Conservation (phyloP, 495 filamentous ascomycete species). For the Penicillium odoratum region DNA sequence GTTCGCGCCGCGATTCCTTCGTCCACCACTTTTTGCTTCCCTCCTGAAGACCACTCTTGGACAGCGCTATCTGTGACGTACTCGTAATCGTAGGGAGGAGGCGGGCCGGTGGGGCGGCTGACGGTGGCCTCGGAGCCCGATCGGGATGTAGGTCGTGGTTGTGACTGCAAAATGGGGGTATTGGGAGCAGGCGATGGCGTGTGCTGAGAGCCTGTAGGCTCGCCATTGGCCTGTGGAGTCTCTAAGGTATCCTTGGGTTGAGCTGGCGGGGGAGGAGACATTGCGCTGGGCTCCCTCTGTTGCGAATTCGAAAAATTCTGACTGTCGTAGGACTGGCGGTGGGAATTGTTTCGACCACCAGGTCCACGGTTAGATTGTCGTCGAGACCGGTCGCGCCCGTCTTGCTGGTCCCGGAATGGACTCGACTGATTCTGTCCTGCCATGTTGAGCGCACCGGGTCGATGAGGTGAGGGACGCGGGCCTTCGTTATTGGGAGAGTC, state of each 20-base stretch:
- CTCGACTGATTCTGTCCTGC: slow-evolving; percentile 53
- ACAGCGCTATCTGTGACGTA: slow-evolving; percentile 52
- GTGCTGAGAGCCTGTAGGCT: slow-evolving; percentile 16
- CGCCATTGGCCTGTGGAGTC: slow-evolving; percentile 27
- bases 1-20: slow-evolving; percentile 53
- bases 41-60: slow-evolving; percentile 50
- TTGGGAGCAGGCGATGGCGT: slow-evolving; percentile 30
- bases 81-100: slow-evolving; percentile 55
- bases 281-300: slow-evolving; percentile 32
- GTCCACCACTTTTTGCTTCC: slow-evolving; percentile 47
- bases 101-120: slow-evolving; percentile 23
- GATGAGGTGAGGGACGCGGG: slow-evolving; percentile 62
- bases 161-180: slow-evolving; percentile 25
- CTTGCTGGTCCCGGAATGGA: slow-evolving; percentile 41
- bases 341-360: slow-evolving; percentile 33
- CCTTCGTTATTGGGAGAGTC: slow-evolving; percentile 51
- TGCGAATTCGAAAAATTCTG: slow-evolving; percentile 37
- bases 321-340: slow-evolving; percentile 31
- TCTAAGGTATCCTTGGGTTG: slow-evolving; percentile 31
- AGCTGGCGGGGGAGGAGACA: slow-evolving; percentile 39
- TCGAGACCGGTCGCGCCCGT: slow-evolving; percentile 45
- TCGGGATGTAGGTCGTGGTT: slow-evolving; percentile 21
- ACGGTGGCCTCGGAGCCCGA: slow-evolving; percentile 18
- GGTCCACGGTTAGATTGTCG: slow-evolving; percentile 46
- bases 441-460: slow-evolving; percentile 58